A percentile compares a stretch with the other conserved stretches of the same genome.
Evolutionary conservation across 2,329 filamentous ascomycete genomes (phyloP).

Genomic region (Didymella pomorum): DNA sequence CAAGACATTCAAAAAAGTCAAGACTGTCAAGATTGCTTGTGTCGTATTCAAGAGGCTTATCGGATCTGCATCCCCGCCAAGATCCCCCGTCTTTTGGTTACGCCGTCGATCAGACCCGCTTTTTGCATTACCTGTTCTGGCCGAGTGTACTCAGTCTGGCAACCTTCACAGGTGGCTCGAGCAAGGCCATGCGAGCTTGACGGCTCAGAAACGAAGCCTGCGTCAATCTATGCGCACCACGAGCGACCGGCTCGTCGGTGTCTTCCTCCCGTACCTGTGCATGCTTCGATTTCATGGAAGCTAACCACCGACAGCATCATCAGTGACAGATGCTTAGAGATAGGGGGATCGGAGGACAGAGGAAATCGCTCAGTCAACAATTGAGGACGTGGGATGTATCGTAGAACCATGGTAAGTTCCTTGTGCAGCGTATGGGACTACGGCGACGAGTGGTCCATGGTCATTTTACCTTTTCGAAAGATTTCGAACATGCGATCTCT

Average conservation of each 20-base stretch:
- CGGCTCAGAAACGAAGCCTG: neutral
- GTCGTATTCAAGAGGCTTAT: conserved; percentile 3
- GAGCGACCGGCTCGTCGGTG: neutral
- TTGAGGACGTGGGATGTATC: neutral
- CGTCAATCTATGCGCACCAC: neutral
- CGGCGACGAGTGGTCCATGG: no score
- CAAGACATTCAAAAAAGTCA: neutral
- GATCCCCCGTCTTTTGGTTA: conserved; percentile 2
- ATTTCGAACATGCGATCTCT: neutral
- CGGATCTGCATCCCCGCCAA: conserved; percentile 9
- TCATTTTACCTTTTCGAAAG: neutral
- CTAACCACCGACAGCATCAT: neutral
- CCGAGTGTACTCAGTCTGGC: neutral
- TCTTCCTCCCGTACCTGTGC: neutral
- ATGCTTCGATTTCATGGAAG: neutral
- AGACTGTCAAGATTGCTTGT: neutral
- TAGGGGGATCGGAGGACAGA: neutral
- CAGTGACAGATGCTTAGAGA: conserved; percentile 7
- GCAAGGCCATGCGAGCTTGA: neutral
- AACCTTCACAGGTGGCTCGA: neutral
- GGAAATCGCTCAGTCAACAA: neutral
- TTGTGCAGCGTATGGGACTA: neutral
- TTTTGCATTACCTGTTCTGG: conserved; percentile 8
- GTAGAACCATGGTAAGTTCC: neutral
- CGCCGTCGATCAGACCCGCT: conserved; percentile 4